Percentiles rank a stretch among this genome's conserved stretches.
These are phyloP conservation scores for Paramecium caudatum DNA, from an alignment of 73 alveolate genomes.

Conservation along the genomic window DNA sequence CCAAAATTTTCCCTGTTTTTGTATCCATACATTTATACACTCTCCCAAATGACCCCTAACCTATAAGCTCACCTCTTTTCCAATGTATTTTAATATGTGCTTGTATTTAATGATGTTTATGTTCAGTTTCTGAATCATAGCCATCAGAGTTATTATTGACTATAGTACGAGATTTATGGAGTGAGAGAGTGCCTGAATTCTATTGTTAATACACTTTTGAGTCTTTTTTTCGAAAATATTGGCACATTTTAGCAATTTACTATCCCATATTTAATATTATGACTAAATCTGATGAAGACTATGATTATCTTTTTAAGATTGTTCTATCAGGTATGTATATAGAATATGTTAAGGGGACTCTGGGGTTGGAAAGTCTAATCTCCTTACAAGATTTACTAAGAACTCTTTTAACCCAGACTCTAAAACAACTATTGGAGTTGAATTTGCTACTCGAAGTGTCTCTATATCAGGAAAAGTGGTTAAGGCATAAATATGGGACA, in stretches of 20 bases:
- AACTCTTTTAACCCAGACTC: slow-evolving; percentile 81
- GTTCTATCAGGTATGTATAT: slow-evolving; percentile 68
- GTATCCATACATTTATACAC: slow-evolving; percentile 91
- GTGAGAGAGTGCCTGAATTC: slow-evolving; percentile 6
- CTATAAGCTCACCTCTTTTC: slow-evolving; percentile 87
- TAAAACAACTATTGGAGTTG: slow-evolving; percentile 89
- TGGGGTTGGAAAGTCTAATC: slow-evolving; percentile 91
- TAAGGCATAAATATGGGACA: slow-evolving; percentile 88
- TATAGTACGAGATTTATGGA: neutral
- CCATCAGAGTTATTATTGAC: slow-evolving; percentile 42
- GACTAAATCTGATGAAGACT: slow-evolving; percentile 73
- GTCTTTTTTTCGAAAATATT: neutral
- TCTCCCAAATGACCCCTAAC: slow-evolving; percentile 95
- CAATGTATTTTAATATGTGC: slow-evolving; percentile 1
- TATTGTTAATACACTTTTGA: slow-evolving; percentile 17
- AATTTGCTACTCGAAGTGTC: slow-evolving; percentile 80
- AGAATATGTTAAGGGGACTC: slow-evolving; percentile 80
- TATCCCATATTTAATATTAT: neutral
- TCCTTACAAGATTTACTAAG: slow-evolving; percentile 81
- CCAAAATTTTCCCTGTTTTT: slow-evolving; percentile 87
- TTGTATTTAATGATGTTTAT: neutral
- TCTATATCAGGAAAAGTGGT: slow-evolving; percentile 70
- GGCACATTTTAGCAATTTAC: neutral
- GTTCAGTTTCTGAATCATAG: neutral
- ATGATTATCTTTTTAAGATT: slow-evolving; percentile 80